Evolutionary conservation across 805 yeast species (phyloP), one percentile per base, ranked within the genome.

Genomic region (Cephaloascus albidus): DNA sequence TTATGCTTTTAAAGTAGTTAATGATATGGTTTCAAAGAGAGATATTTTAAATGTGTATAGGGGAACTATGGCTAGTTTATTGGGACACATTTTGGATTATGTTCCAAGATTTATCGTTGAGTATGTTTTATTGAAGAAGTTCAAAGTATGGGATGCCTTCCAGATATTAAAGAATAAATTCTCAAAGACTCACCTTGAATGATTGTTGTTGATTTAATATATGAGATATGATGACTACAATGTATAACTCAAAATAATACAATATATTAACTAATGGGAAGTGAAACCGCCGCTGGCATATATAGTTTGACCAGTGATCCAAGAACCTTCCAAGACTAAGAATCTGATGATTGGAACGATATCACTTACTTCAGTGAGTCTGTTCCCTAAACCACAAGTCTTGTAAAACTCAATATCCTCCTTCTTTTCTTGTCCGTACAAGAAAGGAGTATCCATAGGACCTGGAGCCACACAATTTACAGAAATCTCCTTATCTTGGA

Each of bases 261-360:
- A 23, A 8, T 12, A 23, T 12, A 23, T n/a, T n/a, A 33, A 16
- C 19, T 53, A 73, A 47, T 72, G 81, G 37, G 85, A 81, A 43
- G 82, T 76, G 57, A 77, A 76, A 4, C 84, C 85, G 45, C 83
- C 83, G 36, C 70, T 67, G 38, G 80, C 79, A 46, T 65, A 79
- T 40, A 79, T 61, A 46, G 82, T 78, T 58, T 80, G 87, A 38
- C 86, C 86, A 36, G 77, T 77, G 53, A 79, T 71, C 85, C 85
- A 80, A 49, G 65, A 67, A 42, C 85, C 85, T 45, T 77, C 81
- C 38, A 79, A 70, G 28, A 67, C 81, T 54, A 79, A 63, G 54
- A 79, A 76, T 45, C 71, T 58, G 42, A 79, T 54, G 39, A 77
- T 73, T 44, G 86, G 86, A 40, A 74, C 82, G 52, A 80, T 78